phyloP scores from a whole-genome alignment of 192 early-diverging fungal genomes.

The Podila minutissima region DNA sequence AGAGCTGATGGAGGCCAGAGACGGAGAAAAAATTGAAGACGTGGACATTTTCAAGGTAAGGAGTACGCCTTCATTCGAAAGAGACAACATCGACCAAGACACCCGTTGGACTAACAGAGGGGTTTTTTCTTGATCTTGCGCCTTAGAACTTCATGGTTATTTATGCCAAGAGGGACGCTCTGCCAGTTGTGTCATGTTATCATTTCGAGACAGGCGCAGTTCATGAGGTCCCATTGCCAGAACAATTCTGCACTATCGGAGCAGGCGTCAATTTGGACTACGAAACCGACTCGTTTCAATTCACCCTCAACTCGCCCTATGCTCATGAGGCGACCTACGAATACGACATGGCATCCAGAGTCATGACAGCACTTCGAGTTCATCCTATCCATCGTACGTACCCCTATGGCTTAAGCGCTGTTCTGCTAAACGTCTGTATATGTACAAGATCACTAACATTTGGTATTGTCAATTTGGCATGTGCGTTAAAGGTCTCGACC shows the following conservation, averaged over 20 bases:
- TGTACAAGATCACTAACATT: neutral
- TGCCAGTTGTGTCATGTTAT: slow-evolving; percentile 64
- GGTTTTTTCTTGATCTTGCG: neutral
- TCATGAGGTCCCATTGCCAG: slow-evolving; percentile 59
- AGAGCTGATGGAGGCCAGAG: slow-evolving; percentile 64
- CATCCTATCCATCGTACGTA: slow-evolving; percentile 60
- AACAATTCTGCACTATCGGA: slow-evolving; percentile 64
- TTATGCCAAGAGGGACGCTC: slow-evolving; percentile 60
- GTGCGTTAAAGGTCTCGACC: slow-evolving; percentile 51
- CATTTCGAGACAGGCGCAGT: slow-evolving; percentile 46
- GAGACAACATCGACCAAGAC: neutral
- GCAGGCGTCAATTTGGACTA: slow-evolving; percentile 69
- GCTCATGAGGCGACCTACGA: slow-evolving; percentile 73
- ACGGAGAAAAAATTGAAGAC: slow-evolving; percentile 76
- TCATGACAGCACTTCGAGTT: slow-evolving; percentile 53
- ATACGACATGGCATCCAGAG: slow-evolving; percentile 66
- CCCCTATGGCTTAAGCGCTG: neutral
- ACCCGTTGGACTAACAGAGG: neutral
- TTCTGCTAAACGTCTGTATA: neutral
- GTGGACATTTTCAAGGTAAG: slow-evolving; percentile 75
- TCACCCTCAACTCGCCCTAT: slow-evolving; percentile 70
- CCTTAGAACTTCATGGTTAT: slow-evolving; percentile 57
- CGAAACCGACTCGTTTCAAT: slow-evolving; percentile 67
- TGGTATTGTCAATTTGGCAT: neutral
- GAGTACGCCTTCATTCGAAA: neutral